Evolutionary conservation across 306 rosid genomes (phyloP), one percentile per base, ranked within the genome.

Genomic region (Quillaja saponaria): DNA sequence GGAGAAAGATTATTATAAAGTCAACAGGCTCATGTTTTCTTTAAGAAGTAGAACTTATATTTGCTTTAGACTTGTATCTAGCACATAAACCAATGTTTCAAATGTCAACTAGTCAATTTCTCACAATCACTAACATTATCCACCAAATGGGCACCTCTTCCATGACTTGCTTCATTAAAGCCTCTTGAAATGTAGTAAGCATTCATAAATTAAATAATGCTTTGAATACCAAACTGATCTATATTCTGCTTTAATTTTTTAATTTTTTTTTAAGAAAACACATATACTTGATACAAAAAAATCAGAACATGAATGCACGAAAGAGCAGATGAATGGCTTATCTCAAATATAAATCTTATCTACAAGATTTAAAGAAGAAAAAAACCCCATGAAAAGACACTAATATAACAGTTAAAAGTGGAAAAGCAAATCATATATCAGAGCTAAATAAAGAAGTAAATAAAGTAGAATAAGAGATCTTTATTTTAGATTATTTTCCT

Each of bases 251-350:
- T 45, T 44, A 39, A 39, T 52, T 34, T 13, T 42, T 3, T 34
- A 11, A 16, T 25, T 19, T 20, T 13, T 20, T 34, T 40, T 58
- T 39, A 16, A 40, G 7, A 58, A 25, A 12, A 38, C n/a, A n/a
- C n/a, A n/a, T n/a, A n/a, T n/a, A 15, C 9, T 20, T 58, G 13
- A 34, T 11, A 42, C 39, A 11, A 21, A 40, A 33, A 54, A 34
- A 37, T 38, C 14, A 15, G 35, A 6, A 46, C 31, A 17, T 10
- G 10, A 4, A 17, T 8, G 33, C 6, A 20, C 13, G 16, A 46
- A 41, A 28, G 28, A 10, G 17, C 61, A 72, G 35, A 53, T 42
- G 55, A 54, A 62, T 13, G 40, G 44, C 13, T 65, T 34, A 51
- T 51, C 10, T 8, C 39, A 47, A n/a, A n/a, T 3, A 37, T 55